phyloP scores from a whole-genome alignment of 306 rosid genomes.

The Corylus americana region DNA sequence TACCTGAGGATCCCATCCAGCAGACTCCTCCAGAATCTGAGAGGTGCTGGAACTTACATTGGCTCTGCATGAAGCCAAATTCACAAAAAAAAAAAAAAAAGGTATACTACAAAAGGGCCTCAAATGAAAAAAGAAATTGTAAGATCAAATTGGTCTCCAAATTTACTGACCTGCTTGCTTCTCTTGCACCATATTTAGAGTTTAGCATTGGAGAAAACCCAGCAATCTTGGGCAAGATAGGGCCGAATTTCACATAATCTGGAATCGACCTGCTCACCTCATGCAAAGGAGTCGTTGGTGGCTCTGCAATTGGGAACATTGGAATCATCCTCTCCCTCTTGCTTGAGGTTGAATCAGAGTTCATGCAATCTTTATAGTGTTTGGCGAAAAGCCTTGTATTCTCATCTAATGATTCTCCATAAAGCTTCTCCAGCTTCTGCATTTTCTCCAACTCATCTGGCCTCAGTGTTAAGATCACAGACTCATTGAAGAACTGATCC shows the following conservation, averaged over 20 bases:
- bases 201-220: constrained; percentile 64
- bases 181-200: constrained; percentile 48
- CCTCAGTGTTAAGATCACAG: constrained; percentile 65
- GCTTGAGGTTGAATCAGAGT: constrained; percentile 52
- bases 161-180: constrained; percentile 56
- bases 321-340: constrained; percentile 73
- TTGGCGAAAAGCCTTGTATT: constrained; percentile 76
- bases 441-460: constrained; percentile 75
- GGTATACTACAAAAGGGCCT: constrained; percentile 10
- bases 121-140: constrained; percentile 19
- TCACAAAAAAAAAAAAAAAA: constrained; percentile 7
- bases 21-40: constrained; percentile 40
- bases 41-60: constrained; percentile 39
- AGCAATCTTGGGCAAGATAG: constrained; percentile 89
- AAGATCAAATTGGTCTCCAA: constrained; percentile 4
- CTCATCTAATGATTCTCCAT: constrained; percentile 80
- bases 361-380: constrained; percentile 74
- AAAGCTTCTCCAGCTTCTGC: constrained; percentile 76
- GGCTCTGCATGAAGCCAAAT: constrained; percentile 47
- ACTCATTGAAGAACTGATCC: constrained; percentile 74
- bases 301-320: constrained; percentile 95
- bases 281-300: constrained; percentile 93
- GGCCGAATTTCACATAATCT: constrained; percentile 87
- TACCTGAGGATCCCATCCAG: constrained; percentile 63
- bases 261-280: constrained; percentile 85